Base-by-base conservation (phyloP, 2,329 filamentous ascomycete species). In the Venturia asperata region DNA sequence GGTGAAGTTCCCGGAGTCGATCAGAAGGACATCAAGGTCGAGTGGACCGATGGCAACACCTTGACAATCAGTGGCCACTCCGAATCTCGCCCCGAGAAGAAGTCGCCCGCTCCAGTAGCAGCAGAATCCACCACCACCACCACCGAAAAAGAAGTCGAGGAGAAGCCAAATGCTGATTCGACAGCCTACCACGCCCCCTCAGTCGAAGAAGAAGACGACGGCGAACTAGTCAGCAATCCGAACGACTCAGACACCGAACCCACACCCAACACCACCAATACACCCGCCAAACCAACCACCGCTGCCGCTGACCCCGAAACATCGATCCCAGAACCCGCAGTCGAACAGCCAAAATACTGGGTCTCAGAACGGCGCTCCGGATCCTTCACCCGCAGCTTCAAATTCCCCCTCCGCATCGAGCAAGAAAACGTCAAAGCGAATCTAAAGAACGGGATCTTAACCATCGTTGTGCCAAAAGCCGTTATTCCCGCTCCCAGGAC, bases 1-100 rank as follows among this genome's bases (percentile, higher is more conserved):
- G 90, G 90, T 71, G 90, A 93, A 76, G 84, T 93, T 6, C 87
- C 90, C 0, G 90, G 90, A 65, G 80, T 92, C 70, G 83, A 84
- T 68, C 89, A 90, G 77, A 85, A 90, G 70, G 81, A 92, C 71
- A 80, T 94, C 72, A 80, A 83, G 73, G 89, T 93, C 73, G 89
- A 93, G 73, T 93, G 92, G 81, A 87, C 85, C 66, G 89, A 93
- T 73, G 80, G 83, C 52, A 87, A 90, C 77, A 92, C 88, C 19
- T 78, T 93, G 55, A 82, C 85, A 68, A 81, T 94, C 74, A 85
- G 84, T 66, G 90, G 90, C 72, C 85, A 81, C 68, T 82, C 85
- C 65, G 89, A 92, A 77, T 84, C 86, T 69, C 78, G 78, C 69
- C 83, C 85, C 75, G 83, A 84, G 67, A 77, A 84, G 47, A 83